phyloP scores from a whole-genome alignment of 2,329 filamentous ascomycete genomes.

The Fusarium coffeatum region DNA sequence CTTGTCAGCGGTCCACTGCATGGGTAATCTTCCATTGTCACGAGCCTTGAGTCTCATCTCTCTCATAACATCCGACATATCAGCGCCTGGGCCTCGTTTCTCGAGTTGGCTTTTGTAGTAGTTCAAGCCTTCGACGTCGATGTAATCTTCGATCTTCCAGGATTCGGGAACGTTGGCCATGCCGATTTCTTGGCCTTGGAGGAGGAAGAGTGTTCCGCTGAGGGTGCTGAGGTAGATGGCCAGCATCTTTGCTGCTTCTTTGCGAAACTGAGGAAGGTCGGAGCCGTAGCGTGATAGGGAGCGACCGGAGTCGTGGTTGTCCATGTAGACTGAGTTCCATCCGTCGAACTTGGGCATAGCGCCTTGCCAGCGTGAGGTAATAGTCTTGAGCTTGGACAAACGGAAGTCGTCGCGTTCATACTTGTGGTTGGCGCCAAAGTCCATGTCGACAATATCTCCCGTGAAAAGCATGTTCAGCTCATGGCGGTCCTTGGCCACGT shows the following conservation, averaged over 20 bases:
- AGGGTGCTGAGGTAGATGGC: slow-evolving; percentile 55
- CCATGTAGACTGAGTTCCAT: slow-evolving; percentile 65
- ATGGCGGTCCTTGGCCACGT: slow-evolving; percentile 59
- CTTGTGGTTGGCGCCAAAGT: slow-evolving; percentile 49
- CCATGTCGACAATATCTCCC: slow-evolving; percentile 44
- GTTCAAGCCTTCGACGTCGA: slow-evolving; percentile 58
- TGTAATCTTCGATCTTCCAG: slow-evolving; percentile 58
- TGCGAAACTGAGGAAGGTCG: slow-evolving; percentile 53
- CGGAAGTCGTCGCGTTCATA: slow-evolving; percentile 57
- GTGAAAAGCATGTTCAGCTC: slow-evolving; percentile 48
- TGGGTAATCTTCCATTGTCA: slow-evolving; percentile 44
- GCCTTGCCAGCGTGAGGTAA: slow-evolving; percentile 53
- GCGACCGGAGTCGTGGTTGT: slow-evolving; percentile 67
- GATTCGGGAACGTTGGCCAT: slow-evolving; percentile 59
- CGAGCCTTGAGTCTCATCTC: slow-evolving; percentile 53
- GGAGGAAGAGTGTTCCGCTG: slow-evolving; percentile 60
- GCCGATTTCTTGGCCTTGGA: slow-evolving; percentile 65
- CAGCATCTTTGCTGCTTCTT: slow-evolving; percentile 59
- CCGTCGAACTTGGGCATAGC: slow-evolving; percentile 53
- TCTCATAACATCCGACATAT: slow-evolving; percentile 54
- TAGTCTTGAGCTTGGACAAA: slow-evolving; percentile 51
- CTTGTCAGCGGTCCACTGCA: slow-evolving; percentile 62
- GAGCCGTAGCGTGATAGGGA: slow-evolving; percentile 61
- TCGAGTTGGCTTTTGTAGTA: slow-evolving; percentile 49
- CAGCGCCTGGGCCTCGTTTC: slow-evolving; percentile 32